Conservation (phyloP, 1,139 yeast genomes). For the Blastobotrys illinoisensis region DNA sequence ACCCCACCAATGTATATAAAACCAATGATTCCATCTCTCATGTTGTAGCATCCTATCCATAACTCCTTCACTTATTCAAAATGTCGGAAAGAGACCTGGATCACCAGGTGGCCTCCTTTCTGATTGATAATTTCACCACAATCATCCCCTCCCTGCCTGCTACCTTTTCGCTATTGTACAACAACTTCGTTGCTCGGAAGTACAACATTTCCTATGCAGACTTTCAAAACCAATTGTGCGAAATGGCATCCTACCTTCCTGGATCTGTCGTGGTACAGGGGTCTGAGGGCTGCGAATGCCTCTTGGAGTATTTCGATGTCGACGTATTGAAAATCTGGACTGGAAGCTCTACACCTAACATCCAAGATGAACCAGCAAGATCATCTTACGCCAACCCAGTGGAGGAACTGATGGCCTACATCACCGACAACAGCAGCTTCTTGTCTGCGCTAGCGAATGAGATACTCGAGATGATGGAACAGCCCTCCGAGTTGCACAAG, state of each 20-base stretch:
- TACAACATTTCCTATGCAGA: background rate
- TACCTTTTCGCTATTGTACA: background rate
- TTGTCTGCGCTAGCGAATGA: slow-evolving; percentile 9
- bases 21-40: background rate
- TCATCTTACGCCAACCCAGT: background rate
- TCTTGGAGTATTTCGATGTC: slow-evolving; percentile 3
- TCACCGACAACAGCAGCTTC: slow-evolving; percentile 12
- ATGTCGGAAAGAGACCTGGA: background rate
- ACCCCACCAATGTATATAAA: background rate
- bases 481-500: slow-evolving; percentile 14
- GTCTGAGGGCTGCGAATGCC: background rate
- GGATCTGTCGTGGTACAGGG: background rate
- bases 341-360: background rate
- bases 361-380: background rate
- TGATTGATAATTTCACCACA: background rate
- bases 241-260: background rate
- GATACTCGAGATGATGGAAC: slow-evolving; percentile 14
- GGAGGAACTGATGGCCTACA: slow-evolving; percentile 8
- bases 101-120: background rate
- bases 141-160: slow-evolving; percentile 1
- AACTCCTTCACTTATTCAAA: background rate
- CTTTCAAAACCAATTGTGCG: background rate
- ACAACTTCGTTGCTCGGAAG: background rate
- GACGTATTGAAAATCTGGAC: slow-evolving; percentile 5
- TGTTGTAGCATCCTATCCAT: background rate